phyloP scores from a whole-genome alignment of 2,329 filamentous ascomycete genomes.

The Chaetothyriales sp. region DNA sequence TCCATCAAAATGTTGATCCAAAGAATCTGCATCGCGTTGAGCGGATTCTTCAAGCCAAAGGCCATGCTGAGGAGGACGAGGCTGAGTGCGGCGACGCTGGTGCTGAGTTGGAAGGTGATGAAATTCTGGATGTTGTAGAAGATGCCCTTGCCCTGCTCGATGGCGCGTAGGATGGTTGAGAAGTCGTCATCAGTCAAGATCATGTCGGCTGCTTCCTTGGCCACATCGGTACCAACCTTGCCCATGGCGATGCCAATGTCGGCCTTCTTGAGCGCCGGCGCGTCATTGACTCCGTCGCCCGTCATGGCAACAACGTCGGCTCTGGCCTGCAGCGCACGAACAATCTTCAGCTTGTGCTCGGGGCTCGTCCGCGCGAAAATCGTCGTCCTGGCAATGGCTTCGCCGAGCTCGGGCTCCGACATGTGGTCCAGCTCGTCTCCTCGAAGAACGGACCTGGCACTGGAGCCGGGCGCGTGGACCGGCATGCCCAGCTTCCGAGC shows the following conservation, averaged over 20 bases:
- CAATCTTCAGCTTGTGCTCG: conserved; percentile 96
- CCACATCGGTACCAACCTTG: conserved; percentile 84
- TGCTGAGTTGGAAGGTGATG: conserved; percentile 94
- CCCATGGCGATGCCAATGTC: conserved; percentile 99
- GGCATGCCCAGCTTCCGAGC: conserved; percentile 92
- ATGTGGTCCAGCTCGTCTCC: conserved; percentile 91
- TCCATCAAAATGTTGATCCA: conserved; percentile 99
- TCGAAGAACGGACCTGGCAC: conserved; percentile 53
- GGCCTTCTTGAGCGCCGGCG: conserved; percentile 87
- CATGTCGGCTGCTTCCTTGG: conserved; percentile 86
- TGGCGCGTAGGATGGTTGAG: conserved; percentile 79
- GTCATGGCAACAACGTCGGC: conserved; percentile 99
- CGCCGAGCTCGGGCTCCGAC: conserved; percentile 69
- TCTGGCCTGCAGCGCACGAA: conserved; percentile 75
- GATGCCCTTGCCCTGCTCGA: conserved; percentile 97
- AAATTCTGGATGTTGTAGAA: conserved; percentile 99
- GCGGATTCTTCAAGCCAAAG: conserved; percentile 82
- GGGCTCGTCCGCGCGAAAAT: conserved; percentile 95
- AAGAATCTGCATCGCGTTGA: conserved; percentile 98
- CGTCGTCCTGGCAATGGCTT: conserved; percentile 74
- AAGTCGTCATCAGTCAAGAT: conserved; percentile 83
- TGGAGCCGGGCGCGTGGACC: conserved; percentile 42
- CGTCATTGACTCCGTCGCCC: conserved; percentile 94
- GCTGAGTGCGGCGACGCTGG: conserved; percentile 81
- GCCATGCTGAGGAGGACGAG: conserved; percentile 86